Evolutionary conservation across 2,329 filamentous ascomycete genomes (phyloP).

Genomic region (Fusarium haematococcum): DNA sequence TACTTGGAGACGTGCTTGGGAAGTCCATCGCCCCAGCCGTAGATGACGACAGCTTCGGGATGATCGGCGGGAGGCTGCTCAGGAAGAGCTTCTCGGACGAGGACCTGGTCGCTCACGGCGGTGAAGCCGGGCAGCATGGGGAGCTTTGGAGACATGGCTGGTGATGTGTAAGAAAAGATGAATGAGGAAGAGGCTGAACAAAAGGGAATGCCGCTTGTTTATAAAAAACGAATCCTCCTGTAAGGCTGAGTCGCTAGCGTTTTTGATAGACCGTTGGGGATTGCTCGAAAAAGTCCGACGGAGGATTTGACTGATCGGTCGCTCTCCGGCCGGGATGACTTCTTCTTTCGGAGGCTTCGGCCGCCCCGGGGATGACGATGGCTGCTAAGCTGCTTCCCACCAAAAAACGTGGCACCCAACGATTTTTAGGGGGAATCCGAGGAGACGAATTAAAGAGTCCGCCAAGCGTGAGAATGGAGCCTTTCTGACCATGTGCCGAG

Average conservation of each 20-base stretch:
- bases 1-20: constrained; percentile 69
- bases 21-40: constrained; percentile 68
- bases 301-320: neutral
- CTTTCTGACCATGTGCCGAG: neutral
- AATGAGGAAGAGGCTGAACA: neutral
- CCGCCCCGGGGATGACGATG: neutral
- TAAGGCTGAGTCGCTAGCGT: neutral
- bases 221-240: neutral
- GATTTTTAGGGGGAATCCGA: neutral
- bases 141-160: constrained; percentile 34
- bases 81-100: constrained; percentile 52
- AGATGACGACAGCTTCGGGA: constrained; percentile 63
- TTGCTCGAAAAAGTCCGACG: neutral
- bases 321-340: neutral
- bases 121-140: constrained; percentile 55
- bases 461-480: neutral
- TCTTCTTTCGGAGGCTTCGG: neutral
- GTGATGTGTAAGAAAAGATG: no score
- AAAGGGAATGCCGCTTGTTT: neutral
- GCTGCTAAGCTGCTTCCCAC: neutral
- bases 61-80: constrained; percentile 41
- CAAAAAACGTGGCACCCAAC: constrained; percentile 1
- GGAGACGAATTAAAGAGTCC: neutral
- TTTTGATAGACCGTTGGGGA: neutral
- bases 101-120: constrained; percentile 60